Percentiles rank a stretch among this genome's conserved stretches.
These are phyloP conservation scores for Naganishia kalamii DNA, from an alignment of 768 basidiomycete genomes.

Conservation along the genomic window DNA sequence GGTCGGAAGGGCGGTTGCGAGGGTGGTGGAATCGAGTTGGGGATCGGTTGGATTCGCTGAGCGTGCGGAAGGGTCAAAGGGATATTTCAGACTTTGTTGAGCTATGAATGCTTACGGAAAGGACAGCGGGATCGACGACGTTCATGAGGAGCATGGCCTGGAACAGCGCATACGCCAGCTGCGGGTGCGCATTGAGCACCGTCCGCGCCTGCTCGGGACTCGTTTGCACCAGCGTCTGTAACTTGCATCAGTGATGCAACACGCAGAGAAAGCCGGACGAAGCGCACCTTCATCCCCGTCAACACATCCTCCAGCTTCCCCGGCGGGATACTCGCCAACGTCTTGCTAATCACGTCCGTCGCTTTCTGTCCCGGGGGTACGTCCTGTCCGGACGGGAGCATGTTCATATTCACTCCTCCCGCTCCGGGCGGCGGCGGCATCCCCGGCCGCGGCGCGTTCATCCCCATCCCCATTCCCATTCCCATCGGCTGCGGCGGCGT, in stretches of 20 bases:
- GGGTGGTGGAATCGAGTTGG: slow-evolving; percentile 28
- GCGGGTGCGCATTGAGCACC: slow-evolving; percentile 75
- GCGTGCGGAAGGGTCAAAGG: not conserved
- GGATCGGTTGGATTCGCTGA: slow-evolving; percentile 39
- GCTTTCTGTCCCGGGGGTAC: slow-evolving; percentile 64
- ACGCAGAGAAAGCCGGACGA: not conserved
- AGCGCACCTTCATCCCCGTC: slow-evolving; percentile 91
- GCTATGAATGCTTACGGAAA: slow-evolving; percentile 55
- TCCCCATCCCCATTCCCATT: slow-evolving; percentile 15
- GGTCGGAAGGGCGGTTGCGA: slow-evolving; percentile 33
- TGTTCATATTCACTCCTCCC: slow-evolving; percentile 49
- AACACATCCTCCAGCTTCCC: slow-evolving; percentile 84
- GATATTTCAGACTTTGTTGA: not conserved
- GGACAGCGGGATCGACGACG: slow-evolving; percentile 78
- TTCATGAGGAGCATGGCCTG: slow-evolving; percentile 88
- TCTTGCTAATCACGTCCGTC: slow-evolving; percentile 76
- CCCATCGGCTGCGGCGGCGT: slow-evolving; percentile 2
- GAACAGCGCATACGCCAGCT: slow-evolving; percentile 91
- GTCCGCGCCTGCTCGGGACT: slow-evolving; percentile 82
- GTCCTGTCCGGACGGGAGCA: slow-evolving; percentile 69
- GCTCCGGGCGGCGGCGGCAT: too few species aligned
- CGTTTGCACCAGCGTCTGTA: slow-evolving; percentile 80
- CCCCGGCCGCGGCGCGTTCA: too few species aligned
- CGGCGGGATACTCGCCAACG: slow-evolving; percentile 74
- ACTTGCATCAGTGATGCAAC: not conserved